Evolutionary conservation across 495 filamentous ascomycete genomes (phyloP).

Genomic region (Aspergillus sparsus): DNA sequence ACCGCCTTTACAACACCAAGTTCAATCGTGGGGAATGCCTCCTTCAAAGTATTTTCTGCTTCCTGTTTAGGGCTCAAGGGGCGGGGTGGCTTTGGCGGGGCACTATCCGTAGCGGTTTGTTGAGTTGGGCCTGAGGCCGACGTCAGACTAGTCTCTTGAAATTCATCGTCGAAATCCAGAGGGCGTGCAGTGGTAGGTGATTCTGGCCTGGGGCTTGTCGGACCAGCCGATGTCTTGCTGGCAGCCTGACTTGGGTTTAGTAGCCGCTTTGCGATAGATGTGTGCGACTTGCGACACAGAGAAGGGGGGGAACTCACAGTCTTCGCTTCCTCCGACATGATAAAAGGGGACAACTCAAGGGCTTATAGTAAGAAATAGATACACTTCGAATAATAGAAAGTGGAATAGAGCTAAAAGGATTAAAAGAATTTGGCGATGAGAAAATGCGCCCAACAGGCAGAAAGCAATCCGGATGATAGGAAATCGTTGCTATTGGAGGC

Average conservation of each 20-base stretch:
- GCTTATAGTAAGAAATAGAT: not conserved
- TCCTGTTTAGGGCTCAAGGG: conserved; percentile 78
- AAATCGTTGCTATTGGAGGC: conserved; percentile 29
- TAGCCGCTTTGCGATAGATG: conserved; percentile 10
- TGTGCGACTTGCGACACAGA: not conserved
- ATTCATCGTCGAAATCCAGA: conserved; percentile 85
- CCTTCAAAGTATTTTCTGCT: conserved; percentile 84
- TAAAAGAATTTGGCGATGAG: conserved; percentile 15
- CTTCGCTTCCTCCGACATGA: conserved; percentile 47
- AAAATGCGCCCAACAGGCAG: conserved; percentile 27
- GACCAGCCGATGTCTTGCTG: conserved; percentile 36
- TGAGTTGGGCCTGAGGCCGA: conserved; percentile 37
- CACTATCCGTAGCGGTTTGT: conserved; percentile 41
- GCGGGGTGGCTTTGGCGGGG: conserved; percentile 86
- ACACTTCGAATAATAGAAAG: not conserved
- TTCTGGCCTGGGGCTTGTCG: conserved; percentile 57
- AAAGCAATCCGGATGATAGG: conserved; percentile 26
- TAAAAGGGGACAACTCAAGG: conserved; percentile 8
- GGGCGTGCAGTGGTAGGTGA: conserved; percentile 83
- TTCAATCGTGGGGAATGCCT: conserved; percentile 91
- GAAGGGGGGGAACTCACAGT: conserved; percentile 32
- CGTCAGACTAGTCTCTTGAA: conserved; percentile 60
- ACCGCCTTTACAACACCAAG: conserved; percentile 82
- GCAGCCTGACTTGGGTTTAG: conserved; percentile 33
- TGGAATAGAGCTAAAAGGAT: not conserved